Base-by-base conservation (phyloP, 2,329 filamentous ascomycete genomes). In the Orbilia brochopaga region DNA sequence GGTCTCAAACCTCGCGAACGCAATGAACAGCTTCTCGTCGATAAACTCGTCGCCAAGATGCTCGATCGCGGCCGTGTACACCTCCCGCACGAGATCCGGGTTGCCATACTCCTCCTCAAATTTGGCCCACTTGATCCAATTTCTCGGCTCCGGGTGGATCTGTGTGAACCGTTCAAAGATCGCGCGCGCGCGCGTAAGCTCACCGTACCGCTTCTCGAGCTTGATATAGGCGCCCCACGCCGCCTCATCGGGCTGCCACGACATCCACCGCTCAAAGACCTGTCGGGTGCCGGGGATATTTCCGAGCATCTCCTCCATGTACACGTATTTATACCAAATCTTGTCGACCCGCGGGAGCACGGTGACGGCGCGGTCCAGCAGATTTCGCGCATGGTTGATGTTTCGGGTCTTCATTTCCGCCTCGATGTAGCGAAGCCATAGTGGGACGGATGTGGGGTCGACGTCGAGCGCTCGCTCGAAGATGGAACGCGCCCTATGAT, bases 241-340 rank as follows among this genome's bases (percentile, higher is more conserved):
- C 48, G 90, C 88, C 84, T 97, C 93, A 75, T 97, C 92, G 0
- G 94, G 94, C 79, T 96, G 91, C 94, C 94, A 99, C 74, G 90
- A 88, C 89, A 99, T 93, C 94, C 94, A 99, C 51, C 94, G 85
- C 81, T 99, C 94, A 79, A 97, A 99, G 0, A 97, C 91, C 76
- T 96, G 91, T 67, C 94, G 84, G 1, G 92, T 95, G 37, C 93
- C 94, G 1, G 92, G 87, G 54, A 99, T 88, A 77, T 99, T 97
- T 5, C 92, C 92, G 61, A 99, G 85, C 81, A 93, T 97, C 84
- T 99, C 94, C 82, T 97, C 93, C 89, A 96, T 95, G 79, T 96
- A 96, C 24, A 96, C 91, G 83, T 97, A 99, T 80, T 97, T 97
- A 83, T 96, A 99, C 94, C 94, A 99, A 35, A 99, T 82, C 83